phyloP scores from a whole-genome alignment of 345 rosid species.

The Arabis alpina region DNA sequence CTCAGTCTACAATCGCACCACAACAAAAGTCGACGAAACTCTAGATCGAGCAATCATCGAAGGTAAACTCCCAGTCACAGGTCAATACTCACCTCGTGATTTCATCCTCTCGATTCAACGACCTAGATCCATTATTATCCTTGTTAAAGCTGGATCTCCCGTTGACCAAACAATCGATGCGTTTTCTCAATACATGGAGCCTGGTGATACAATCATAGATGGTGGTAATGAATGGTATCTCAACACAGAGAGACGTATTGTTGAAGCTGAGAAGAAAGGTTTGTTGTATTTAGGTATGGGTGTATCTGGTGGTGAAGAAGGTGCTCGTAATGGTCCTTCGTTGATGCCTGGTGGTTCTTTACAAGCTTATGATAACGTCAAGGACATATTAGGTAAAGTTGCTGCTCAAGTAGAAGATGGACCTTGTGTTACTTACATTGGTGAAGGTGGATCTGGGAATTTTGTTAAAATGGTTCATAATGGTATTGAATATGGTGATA shows the following conservation, averaged over 20 bases:
- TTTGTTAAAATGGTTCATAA: constrained; percentile 98
- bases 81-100: constrained; percentile 78
- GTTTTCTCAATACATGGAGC: constrained; percentile 74
- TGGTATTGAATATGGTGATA: constrained; percentile 99
- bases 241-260: constrained; percentile 88
- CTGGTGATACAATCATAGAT: constrained; percentile 88
- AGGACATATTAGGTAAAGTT: constrained; percentile 69
- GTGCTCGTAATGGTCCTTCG: constrained; percentile 91
- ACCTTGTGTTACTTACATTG: constrained; percentile 92
- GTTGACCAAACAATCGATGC: constrained; percentile 92
- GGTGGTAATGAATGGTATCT: constrained; percentile 97
- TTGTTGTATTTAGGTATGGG: constrained; percentile 93
- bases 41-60: constrained; percentile 66
- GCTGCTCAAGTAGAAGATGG: constrained; percentile 99
- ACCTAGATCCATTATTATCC: constrained; percentile 92
- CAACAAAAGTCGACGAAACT: constrained; percentile 92
- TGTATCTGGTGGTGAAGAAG: constrained; percentile 97
- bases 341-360: constrained; percentile 94
- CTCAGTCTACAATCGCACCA: constrained; percentile 90
- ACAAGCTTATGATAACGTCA: constrained; percentile 72
- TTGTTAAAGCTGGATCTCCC: constrained; percentile 93
- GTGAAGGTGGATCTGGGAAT: constrained; percentile 97
- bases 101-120: constrained; percentile 86
- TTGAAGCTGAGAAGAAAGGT: constrained; percentile 60
- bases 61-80: constrained; percentile 77